Evolutionary conservation across 371 early-diverging fungal species (phyloP).

Genomic region (Capillidium heterosporum): DNA sequence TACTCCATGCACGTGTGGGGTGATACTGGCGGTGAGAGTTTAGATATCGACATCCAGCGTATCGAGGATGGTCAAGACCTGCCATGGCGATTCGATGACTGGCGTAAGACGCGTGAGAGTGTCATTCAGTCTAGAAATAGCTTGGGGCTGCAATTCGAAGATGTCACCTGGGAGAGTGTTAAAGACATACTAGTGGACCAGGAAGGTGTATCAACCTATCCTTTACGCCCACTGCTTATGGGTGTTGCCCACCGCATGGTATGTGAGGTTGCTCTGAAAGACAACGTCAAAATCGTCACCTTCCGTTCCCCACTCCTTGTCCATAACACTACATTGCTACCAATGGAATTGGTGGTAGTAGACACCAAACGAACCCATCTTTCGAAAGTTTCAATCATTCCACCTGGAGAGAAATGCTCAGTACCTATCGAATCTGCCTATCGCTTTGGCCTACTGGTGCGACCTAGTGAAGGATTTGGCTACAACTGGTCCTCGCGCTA

Average conservation of each 20-base stretch:
- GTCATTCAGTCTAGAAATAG: constrained; percentile 33
- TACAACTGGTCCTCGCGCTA: constrained; percentile 52
- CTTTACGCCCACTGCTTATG: constrained; percentile 58
- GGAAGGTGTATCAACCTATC: constrained; percentile 59
- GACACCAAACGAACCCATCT: constrained; percentile 36
- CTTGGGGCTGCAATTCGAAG: constrained; percentile 67
- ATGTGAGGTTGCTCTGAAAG: constrained; percentile 63
- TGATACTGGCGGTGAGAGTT: constrained; percentile 19
- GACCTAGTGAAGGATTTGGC: constrained; percentile 64
- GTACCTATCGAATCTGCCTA: constrained; percentile 76
- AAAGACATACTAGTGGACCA: constrained; percentile 73
- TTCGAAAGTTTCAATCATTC: constrained; percentile 17
- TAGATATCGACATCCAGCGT: constrained; percentile 35
- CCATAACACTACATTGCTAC: constrained; percentile 57
- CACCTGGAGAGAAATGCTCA: constrained; percentile 63
- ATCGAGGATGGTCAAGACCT: constrained; percentile 52
- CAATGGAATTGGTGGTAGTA: constrained; percentile 63
- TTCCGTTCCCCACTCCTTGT: constrained; percentile 71
- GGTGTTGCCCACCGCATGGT: constrained; percentile 66
- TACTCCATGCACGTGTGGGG: constrained; percentile 75
- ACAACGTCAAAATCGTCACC: constrained; percentile 80
- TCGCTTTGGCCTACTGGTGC: constrained; percentile 49
- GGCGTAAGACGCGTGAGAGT: constrained; percentile 79
- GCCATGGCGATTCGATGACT: constrained; percentile 92
- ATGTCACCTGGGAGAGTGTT: constrained; percentile 77